These are phyloP conservation scores for Flaveria linearis DNA, from an alignment of 129 eudicot species.

Conservation along the genomic window DNA sequence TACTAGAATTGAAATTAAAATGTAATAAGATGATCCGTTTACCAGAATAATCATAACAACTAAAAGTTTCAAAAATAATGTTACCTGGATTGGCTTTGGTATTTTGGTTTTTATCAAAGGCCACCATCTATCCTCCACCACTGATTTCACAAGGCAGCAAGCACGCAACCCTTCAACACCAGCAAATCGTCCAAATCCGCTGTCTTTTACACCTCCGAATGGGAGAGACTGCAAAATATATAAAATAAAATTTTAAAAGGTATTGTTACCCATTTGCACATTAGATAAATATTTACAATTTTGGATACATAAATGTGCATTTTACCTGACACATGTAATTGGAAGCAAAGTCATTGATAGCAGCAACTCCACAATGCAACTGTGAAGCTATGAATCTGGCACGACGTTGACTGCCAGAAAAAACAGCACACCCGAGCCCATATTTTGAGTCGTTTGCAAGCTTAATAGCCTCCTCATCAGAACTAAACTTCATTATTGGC, in stretches of 20 bases:
- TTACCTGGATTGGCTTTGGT: slow-evolving; percentile 95
- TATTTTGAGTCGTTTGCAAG: slow-evolving; percentile 96
- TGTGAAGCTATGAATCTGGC: slow-evolving; percentile 79
- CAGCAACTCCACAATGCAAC: slow-evolving; percentile 90
- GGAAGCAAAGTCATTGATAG: slow-evolving; percentile 92
- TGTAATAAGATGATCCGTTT: neutral
- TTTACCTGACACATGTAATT: slow-evolving; percentile 96
- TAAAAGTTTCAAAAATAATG: neutral
- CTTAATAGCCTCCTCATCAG: slow-evolving; percentile 85
- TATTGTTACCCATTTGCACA: neutral
- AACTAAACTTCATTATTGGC: slow-evolving; percentile 91
- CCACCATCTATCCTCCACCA: slow-evolving; percentile 97
- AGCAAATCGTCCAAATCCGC: slow-evolving; percentile 99
- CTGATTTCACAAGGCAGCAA: slow-evolving; percentile 92
- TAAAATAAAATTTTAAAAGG: neutral
- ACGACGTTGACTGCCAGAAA: slow-evolving; percentile 90
- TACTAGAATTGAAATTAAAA: slow-evolving; percentile 46
- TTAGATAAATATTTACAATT: neutral
- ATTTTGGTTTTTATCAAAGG: slow-evolving; percentile 88
- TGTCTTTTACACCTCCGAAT: slow-evolving; percentile 98
- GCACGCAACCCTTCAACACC: slow-evolving; percentile 96
- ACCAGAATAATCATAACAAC: neutral
- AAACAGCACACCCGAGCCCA: slow-evolving; percentile 99
- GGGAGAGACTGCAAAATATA: slow-evolving; percentile 74
- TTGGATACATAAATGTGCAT: neutral